phyloP scores from a whole-genome alignment of 495 filamentous ascomycete species.

The Hypoxylon cercidicola region DNA sequence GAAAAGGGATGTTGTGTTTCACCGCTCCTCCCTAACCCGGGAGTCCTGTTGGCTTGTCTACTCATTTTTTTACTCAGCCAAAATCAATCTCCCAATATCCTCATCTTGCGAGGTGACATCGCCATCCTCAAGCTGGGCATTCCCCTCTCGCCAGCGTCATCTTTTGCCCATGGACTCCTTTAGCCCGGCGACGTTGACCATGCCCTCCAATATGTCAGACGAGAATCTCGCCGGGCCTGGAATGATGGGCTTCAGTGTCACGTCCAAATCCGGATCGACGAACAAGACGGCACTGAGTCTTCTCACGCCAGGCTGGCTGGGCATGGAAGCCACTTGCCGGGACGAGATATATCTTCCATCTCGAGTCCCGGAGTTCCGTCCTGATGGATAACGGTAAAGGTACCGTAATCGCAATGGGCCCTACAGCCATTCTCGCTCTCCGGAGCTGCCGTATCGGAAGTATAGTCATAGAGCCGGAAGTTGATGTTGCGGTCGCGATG shows the following conservation, averaged over 20 bases:
- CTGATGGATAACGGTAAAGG: slow-evolving; percentile 40
- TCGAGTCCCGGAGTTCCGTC: slow-evolving; percentile 39
- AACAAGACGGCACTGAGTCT: slow-evolving; percentile 35
- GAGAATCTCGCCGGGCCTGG: slow-evolving; percentile 8
- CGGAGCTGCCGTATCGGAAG: slow-evolving; percentile 21
- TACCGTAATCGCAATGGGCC: slow-evolving; percentile 40
- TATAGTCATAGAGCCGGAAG: slow-evolving; percentile 39
- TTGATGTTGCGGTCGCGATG: slow-evolving; percentile 37
- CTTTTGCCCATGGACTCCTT: slow-evolving; percentile 44
- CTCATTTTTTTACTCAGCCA: neutral
- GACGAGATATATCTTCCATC: slow-evolving; percentile 20
- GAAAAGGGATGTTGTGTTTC: too few relatives aligned
- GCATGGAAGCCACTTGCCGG: slow-evolving; percentile 30
- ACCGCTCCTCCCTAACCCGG: too few relatives aligned
- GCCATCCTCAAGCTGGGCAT: slow-evolving; percentile 31
- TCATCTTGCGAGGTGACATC: slow-evolving; percentile 5
- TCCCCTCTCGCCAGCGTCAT: slow-evolving; percentile 42
- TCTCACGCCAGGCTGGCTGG: slow-evolving; percentile 19
- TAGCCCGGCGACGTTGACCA: slow-evolving; percentile 34
- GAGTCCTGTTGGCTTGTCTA: neutral
- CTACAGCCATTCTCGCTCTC: slow-evolving; percentile 33
- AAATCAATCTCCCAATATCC: neutral
- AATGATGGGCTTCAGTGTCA: slow-evolving; percentile 15
- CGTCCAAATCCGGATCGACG: slow-evolving; percentile 30
- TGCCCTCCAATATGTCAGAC: slow-evolving; percentile 15